These are phyloP conservation scores for Eimeria sp. DNA, from an alignment of 169 alveolate genomes.

Conservation along the genomic window DNA sequence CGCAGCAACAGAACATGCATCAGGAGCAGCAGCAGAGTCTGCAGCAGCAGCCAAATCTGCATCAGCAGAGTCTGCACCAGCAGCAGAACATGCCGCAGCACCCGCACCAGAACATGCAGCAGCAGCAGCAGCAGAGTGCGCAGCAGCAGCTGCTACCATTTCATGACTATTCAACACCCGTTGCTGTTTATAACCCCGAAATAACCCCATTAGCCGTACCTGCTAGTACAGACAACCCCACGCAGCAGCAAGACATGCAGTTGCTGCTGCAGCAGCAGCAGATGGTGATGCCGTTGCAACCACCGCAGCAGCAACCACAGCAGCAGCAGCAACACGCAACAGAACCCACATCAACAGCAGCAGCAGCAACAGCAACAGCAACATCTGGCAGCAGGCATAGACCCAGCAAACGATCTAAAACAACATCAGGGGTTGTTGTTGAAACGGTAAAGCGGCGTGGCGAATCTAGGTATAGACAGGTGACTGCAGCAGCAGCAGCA, in stretches of 20 bases:
- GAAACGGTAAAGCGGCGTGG: neutral
- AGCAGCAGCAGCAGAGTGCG: no score
- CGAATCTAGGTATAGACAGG: neutral
- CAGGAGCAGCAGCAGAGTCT: no score
- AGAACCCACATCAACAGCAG: no score
- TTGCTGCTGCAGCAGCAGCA: slow-evolving; percentile 50
- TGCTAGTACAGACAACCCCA: neutral
- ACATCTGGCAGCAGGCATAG: neutral
- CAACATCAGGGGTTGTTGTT: neutral
- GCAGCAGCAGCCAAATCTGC: no score
- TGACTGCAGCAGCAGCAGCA: slow-evolving; percentile 25
- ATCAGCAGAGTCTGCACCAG: no score
- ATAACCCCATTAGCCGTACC: neutral
- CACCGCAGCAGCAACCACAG: neutral
- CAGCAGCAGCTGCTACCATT: neutral
- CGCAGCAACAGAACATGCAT: neutral
- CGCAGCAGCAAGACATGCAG: slow-evolving; percentile 11
- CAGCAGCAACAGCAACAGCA: no score
- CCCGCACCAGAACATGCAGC: no score
- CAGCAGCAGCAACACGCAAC: no score
- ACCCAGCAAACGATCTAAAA: neutral
- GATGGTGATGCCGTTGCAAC: neutral
- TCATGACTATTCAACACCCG: neutral
- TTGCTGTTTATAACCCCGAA: neutral
- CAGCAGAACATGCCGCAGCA: no score